phyloP scores from a whole-genome alignment of 345 rosid genomes.

The Jatropha curcas region DNA sequence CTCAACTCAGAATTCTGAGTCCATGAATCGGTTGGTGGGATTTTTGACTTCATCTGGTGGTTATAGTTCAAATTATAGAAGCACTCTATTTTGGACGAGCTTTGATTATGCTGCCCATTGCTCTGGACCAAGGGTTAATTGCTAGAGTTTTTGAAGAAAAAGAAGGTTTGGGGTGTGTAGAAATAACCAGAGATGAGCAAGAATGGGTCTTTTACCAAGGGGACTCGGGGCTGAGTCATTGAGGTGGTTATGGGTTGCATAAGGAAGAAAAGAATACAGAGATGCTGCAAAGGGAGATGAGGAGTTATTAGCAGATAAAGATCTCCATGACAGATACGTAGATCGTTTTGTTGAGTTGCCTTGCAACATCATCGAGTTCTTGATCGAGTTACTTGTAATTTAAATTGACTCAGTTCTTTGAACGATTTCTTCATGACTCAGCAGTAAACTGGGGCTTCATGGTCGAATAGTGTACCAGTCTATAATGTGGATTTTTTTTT shows the following conservation, averaged over 20 bases:
- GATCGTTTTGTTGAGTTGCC: no score
- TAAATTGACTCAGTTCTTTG: no score
- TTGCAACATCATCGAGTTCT: no score
- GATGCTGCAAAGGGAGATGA: no score
- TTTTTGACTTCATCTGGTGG: conserved; percentile 9
- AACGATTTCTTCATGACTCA: no score
- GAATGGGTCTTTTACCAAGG: neutral
- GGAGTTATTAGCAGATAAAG: no score
- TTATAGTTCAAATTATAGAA: conserved; percentile 17
- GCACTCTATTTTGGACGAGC: neutral
- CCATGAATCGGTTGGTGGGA: conserved; percentile 9
- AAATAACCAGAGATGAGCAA: neutral
- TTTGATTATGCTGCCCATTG: neutral
- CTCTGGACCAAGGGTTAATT: conserved; percentile 10
- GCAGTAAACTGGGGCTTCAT: no score
- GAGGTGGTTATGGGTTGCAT: neutral
- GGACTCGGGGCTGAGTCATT: conserved; percentile 7
- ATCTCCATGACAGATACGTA: no score
- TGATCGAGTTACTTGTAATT: no score
- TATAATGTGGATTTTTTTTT: no score
- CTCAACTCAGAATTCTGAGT: conserved; percentile 7
- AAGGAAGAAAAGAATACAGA: neutral
- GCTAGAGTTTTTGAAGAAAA: conserved; percentile 17
- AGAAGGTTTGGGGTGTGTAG: neutral
- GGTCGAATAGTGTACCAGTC: no score